Conservation (phyloP, 495 filamentous ascomycete genomes). For the Venustampulla echinocandica region DNA sequence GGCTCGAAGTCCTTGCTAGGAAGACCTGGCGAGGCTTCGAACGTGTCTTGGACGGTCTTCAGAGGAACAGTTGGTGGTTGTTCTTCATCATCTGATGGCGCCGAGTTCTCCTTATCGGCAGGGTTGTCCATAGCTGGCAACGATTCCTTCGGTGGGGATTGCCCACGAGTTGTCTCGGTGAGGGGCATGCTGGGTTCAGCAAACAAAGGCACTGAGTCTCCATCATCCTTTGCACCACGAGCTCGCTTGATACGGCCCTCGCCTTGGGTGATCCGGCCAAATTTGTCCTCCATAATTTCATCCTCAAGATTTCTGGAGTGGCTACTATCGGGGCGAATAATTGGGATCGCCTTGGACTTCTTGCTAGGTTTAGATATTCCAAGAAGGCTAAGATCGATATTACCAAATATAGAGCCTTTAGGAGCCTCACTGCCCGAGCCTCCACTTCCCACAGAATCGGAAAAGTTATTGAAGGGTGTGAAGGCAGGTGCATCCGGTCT, state of each 20-base stretch:
- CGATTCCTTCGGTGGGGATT: conserved; percentile 26
- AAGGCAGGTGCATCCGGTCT: conserved; percentile 77
- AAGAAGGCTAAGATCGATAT: conserved; percentile 49
- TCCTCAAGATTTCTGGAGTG: conserved; percentile 29
- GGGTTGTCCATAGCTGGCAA: conserved; percentile 16
- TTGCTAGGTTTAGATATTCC: conserved; percentile 55
- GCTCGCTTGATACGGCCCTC: conserved; percentile 64
- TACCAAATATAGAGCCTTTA: conserved; percentile 56
- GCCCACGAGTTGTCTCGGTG: conserved; percentile 34
- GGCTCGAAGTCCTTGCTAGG: conserved; percentile 34
- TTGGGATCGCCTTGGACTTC: conserved; percentile 74
- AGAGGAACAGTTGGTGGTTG: not conserved
- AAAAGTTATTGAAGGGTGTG: conserved; percentile 47
- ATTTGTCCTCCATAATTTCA: conserved; percentile 37
- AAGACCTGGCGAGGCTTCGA: conserved; percentile 25
- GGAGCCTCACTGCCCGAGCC: conserved; percentile 25
- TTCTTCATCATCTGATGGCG: conserved; percentile 9
- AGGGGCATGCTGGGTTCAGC: conserved; percentile 45
- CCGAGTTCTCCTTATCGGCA: conserved; percentile 28
- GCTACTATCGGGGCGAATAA: conserved; percentile 55
- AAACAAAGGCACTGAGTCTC: conserved; percentile 61
- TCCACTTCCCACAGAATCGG: conserved; percentile 29
- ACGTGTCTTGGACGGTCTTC: conserved; percentile 13
- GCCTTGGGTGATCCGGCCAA: conserved; percentile 43
- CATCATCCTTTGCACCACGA: conserved; percentile 48